Evolutionary conservation across 1,284 basidiomycete genomes (phyloP).

Genomic region (Moesziomyces sp.): DNA sequence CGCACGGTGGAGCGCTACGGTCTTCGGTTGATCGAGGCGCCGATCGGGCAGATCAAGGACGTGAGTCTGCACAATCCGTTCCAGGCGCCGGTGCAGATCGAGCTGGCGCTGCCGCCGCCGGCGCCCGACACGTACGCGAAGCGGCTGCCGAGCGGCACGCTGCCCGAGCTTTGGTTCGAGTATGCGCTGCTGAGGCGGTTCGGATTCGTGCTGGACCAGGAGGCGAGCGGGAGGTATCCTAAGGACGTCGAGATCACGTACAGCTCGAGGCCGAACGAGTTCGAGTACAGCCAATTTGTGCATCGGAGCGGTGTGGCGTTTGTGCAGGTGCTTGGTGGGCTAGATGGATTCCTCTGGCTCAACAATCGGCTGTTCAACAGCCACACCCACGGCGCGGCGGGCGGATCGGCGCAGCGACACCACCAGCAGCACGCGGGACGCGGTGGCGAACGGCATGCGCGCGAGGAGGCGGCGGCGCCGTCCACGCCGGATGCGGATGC

Average conservation of each 20-base stretch:
- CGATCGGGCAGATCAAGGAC: constrained; percentile 67
- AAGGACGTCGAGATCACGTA: constrained; percentile 58
- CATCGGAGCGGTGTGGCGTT: constrained; percentile 64
- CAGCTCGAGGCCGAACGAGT: constrained; percentile 61
- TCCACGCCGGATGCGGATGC: constrained; percentile 45
- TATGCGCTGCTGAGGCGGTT: constrained; percentile 59
- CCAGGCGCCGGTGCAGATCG: constrained; percentile 62
- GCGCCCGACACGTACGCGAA: constrained; percentile 39
- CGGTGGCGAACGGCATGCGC: background rate
- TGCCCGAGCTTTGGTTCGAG: constrained; percentile 61
- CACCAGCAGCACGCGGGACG: constrained; percentile 3
- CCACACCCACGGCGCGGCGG: constrained; percentile 21
- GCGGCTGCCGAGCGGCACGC: constrained; percentile 43
- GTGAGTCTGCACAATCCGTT: constrained; percentile 64
- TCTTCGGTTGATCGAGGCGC: constrained; percentile 84
- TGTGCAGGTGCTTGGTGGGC: constrained; percentile 62
- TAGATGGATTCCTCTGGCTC: constrained; percentile 65
- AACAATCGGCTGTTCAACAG: constrained; percentile 63
- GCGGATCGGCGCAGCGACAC: background rate
- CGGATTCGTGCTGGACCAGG: constrained; percentile 66
- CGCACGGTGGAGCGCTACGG: constrained; percentile 89
- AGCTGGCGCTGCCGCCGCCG: constrained; percentile 61
- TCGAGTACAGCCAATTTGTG: constrained; percentile 65
- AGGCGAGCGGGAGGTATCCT: constrained; percentile 56
- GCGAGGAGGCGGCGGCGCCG: background rate